Conservation (phyloP, 352 stramenopile genomes). For the Phytophthora cryptogea region DNA sequence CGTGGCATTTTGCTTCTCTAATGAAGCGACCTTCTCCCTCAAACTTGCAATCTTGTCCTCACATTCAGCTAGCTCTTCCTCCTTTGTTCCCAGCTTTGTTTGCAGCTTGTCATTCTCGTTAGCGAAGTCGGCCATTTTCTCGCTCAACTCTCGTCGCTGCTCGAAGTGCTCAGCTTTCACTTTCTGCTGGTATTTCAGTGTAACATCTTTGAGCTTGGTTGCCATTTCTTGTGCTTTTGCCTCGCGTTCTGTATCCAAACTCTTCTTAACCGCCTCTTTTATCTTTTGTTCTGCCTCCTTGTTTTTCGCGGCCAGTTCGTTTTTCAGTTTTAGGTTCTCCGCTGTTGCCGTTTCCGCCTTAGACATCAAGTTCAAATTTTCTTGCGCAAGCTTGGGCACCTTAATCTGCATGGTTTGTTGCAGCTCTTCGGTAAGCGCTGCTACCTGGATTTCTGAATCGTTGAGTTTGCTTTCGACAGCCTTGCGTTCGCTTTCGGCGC, state of each 20-base stretch:
- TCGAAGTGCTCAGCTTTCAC: constrained; percentile 42
- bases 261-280: constrained; percentile 26
- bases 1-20: constrained; percentile 10
- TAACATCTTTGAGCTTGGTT: constrained; percentile 33
- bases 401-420: constrained; percentile 18
- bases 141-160: constrained; percentile 38
- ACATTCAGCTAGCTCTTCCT: constrained; percentile 27
- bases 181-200: constrained; percentile 37
- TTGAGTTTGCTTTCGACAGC: background rate
- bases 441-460: constrained; percentile 10
- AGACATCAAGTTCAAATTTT: constrained; percentile 33
- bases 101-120: constrained; percentile 37
- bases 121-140: constrained; percentile 36
- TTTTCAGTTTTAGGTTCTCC: constrained; percentile 29
- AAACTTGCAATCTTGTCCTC: constrained; percentile 30
- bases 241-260: constrained; percentile 14
- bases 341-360: constrained; percentile 25
- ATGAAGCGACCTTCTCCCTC: constrained; percentile 20
- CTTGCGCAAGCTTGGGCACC: constrained; percentile 26
- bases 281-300: constrained; percentile 20
- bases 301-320: constrained; percentile 26
- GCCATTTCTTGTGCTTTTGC: constrained; percentile 21
- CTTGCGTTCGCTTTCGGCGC: background rate
- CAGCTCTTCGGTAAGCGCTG: constrained; percentile 12
- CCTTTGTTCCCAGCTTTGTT: constrained; percentile 17